Conservation (phyloP, 768 basidiomycete genomes). For the Holtermannia corniformis region DNA sequence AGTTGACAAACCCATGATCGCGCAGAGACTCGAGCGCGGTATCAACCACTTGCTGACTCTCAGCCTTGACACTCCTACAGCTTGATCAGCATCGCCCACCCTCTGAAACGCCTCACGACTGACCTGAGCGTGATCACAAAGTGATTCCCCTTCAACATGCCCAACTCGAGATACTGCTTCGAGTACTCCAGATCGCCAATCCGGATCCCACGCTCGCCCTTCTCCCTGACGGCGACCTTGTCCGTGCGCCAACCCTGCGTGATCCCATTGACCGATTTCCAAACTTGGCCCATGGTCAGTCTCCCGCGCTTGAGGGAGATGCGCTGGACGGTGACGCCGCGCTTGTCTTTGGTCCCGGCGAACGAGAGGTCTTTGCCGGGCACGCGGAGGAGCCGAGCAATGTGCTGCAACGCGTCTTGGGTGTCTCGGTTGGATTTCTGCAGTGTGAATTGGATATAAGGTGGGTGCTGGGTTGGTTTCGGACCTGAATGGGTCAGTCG, state of each 20-base stretch:
- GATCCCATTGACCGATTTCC: constrained; percentile 67
- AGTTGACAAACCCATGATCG: constrained; percentile 87
- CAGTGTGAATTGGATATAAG: constrained; percentile 90
- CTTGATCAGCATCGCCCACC: constrained; percentile 1
- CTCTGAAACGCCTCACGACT: constrained; percentile 13
- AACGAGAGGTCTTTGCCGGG: constrained; percentile 72
- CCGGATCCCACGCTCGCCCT: constrained; percentile 82
- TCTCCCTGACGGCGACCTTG: constrained; percentile 54
- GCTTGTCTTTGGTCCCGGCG: constrained; percentile 96
- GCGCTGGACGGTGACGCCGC: constrained; percentile 89
- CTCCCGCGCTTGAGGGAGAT: constrained; percentile 46
- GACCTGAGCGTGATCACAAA: constrained; percentile 92
- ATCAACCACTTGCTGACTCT: constrained; percentile 62
- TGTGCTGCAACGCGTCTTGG: constrained; percentile 76
- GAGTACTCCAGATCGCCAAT: constrained; percentile 81
- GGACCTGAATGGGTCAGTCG: too few species aligned
- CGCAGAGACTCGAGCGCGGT: constrained; percentile 68
- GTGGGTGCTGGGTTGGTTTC: constrained; percentile 38
- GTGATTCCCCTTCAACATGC: constrained; percentile 92
- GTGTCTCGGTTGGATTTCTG: constrained; percentile 98
- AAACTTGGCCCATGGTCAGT: constrained; percentile 65
- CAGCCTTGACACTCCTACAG: constrained; percentile 73
- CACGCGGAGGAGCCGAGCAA: constrained; percentile 68
- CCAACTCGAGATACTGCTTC: constrained; percentile 72
- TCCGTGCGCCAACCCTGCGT: constrained; percentile 49